Evolutionary conservation across 2,329 filamentous ascomycete species (phyloP), one percentile per base, ranked within the genome.

Genomic region (Cordyceps javanica): DNA sequence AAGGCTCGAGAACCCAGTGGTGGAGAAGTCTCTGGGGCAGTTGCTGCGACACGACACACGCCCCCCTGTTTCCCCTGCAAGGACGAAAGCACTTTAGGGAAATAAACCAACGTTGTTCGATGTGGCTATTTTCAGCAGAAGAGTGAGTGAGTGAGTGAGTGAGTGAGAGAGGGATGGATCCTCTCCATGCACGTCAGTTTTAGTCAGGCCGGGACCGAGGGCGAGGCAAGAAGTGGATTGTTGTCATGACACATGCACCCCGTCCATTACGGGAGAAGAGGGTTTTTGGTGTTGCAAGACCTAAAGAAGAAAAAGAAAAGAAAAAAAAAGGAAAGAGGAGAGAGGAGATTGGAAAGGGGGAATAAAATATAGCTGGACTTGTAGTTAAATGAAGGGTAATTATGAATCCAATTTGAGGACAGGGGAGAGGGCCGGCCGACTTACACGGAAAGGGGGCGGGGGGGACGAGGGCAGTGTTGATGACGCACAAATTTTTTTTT

Each of bases 151-250:
- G n/a, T n/a, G n/a, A n/a, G 6, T 14, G 6, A 14, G 6, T 14
- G 6, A 14, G 14, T 8, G 13, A 14, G 14, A 41, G 21, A 25
- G 21, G 25, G 39, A 45, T 53, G 26, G 25, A 30, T 48, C 32
- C 53, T 8, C 14, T 38, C 34, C 34, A 28, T 55, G 53, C 53
- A 55, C 53, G 53, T 55, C 53, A 55, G 53, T 55, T 55, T 55
- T 55, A 49, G 53, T 55, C 53, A 39, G 53, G 42, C 42, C 42
- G 42, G 25, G 52, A n/a, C 21, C 26, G 16, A 45, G 39, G 25
- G 30, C 23, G 16, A 45, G 28, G 26, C 26, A 5, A 25, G 30
- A 48, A 14, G 32, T 23, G 19, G 25, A 14, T 32, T 32, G 30
- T n/a, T n/a, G 39, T 10, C 39, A 42, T 30, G 36, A 41, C 38